phyloP scores from a whole-genome alignment of 768 basidiomycete species.

The Suillus ampliporus region DNA sequence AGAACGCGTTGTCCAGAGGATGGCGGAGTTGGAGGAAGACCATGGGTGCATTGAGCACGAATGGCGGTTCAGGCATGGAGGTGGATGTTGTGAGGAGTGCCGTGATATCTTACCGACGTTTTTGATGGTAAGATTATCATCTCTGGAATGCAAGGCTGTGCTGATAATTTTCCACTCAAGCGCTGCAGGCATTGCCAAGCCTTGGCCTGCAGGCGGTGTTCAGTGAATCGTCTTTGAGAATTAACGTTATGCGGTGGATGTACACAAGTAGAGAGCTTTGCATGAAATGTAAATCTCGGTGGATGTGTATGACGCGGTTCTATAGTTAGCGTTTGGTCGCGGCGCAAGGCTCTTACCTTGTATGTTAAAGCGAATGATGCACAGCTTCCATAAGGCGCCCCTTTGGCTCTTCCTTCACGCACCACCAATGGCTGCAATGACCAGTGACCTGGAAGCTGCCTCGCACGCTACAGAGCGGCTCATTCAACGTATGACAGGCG shows the following conservation, averaged over 20 bases:
- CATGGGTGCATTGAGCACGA: slow-evolving; percentile 57
- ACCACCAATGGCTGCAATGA: background rate
- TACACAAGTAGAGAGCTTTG: background rate
- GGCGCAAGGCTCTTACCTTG: slow-evolving; percentile 8
- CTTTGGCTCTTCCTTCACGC: background rate
- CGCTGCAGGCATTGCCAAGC: slow-evolving; percentile 30
- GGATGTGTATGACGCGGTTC: background rate
- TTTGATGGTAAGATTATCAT: slow-evolving; percentile 49
- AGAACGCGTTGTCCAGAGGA: slow-evolving; percentile 26
- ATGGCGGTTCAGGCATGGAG: slow-evolving; percentile 52
- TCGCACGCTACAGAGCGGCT: background rate
- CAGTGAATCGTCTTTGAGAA: slow-evolving; percentile 27
- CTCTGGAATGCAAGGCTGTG: background rate
- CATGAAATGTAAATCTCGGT: background rate
- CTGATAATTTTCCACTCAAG: slow-evolving; percentile 16
- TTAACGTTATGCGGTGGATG: background rate
- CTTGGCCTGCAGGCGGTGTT: slow-evolving; percentile 33
- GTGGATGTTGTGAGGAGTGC: slow-evolving; percentile 55
- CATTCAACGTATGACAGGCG: background rate
- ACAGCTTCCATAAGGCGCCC: slow-evolving; percentile 3
- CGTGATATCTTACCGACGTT: slow-evolving; percentile 42
- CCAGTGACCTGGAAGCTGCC: background rate
- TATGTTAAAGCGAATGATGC: slow-evolving; percentile 2
- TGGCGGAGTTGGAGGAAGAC: slow-evolving; percentile 48
- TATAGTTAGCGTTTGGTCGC: background rate